Evolutionary conservation across 2,329 filamentous ascomycete species (phyloP).

Genomic region (Penicillium psychrosexuale): DNA sequence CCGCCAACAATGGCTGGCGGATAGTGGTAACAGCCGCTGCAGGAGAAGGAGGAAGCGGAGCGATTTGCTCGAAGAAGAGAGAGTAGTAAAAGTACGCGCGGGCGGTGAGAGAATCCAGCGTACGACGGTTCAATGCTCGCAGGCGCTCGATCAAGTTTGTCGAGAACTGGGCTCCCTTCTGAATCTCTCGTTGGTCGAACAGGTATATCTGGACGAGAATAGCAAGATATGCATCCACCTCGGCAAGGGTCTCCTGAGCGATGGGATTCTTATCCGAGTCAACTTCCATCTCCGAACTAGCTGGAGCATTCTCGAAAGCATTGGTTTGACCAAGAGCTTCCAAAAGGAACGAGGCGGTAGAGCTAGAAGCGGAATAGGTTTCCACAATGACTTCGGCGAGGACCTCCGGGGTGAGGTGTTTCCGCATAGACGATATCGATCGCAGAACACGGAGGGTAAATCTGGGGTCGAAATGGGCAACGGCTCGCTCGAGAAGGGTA

Average conservation of each 20-base stretch:
- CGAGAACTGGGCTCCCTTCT: constrained; percentile 81
- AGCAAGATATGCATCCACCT: constrained; percentile 84
- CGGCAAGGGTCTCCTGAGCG: constrained; percentile 73
- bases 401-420: constrained; percentile 79
- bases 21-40: constrained; percentile 83
- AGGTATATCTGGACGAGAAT: constrained; percentile 85
- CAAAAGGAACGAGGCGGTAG: constrained; percentile 67
- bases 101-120: constrained; percentile 86
- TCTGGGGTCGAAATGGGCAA: constrained; percentile 87
- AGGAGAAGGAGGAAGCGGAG: constrained; percentile 81
- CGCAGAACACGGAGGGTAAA: constrained; percentile 92
- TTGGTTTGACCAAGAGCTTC: constrained; percentile 65
- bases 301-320: constrained; percentile 59
- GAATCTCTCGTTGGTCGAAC: constrained; percentile 77
- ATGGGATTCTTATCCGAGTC: constrained; percentile 65
- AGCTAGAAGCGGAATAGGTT: constrained; percentile 68
- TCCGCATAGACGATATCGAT: constrained; percentile 92
- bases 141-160: constrained; percentile 77
- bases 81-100: constrained; percentile 99
- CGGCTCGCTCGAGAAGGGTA: constrained; percentile 82
- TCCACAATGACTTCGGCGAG: constrained; percentile 77
- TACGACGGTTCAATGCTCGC: constrained; percentile 85
- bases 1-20: constrained; percentile 79
- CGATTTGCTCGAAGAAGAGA: constrained; percentile 87
- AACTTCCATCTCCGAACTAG: constrained; percentile 68